Conservation (phyloP, 2,329 filamentous ascomycete genomes). For the Exophiala phaeomuriformis region DNA sequence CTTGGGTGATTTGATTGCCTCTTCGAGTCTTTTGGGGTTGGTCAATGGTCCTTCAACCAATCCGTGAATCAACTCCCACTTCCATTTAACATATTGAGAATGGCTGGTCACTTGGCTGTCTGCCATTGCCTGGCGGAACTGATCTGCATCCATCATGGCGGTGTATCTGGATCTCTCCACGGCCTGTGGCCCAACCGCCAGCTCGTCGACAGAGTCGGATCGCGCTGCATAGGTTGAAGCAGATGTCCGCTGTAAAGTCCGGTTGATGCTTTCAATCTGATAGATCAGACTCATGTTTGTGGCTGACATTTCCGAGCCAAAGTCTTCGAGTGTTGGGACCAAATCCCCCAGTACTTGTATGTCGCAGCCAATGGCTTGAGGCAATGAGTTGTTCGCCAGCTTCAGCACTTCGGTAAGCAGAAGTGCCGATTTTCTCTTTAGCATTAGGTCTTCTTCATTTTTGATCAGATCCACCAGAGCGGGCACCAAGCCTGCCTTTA, state of each 20-base stretch:
- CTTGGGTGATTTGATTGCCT: conserved; percentile 89
- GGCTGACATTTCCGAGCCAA: conserved; percentile 64
- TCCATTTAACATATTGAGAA: conserved; percentile 91
- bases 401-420: conserved; percentile 87
- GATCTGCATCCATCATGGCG: conserved; percentile 56
- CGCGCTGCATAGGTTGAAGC: conserved; percentile 33
- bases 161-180: conserved; percentile 51
- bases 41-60: conserved; percentile 89
- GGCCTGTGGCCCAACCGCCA: conserved; percentile 30
- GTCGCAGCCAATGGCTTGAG: conserved; percentile 70
- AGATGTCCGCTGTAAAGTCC: conserved; percentile 69
- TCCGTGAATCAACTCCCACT: conserved; percentile 86
- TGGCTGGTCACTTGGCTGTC: conserved; percentile 80
- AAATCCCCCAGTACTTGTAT: conserved; percentile 84
- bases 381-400: conserved; percentile 76
- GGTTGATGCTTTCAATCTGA: conserved; percentile 94
- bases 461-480: conserved; percentile 45
- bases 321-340: conserved; percentile 67
- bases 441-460: conserved; percentile 41
- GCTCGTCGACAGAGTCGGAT: conserved; percentile 34
- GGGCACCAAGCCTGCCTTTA: conserved; percentile 64
- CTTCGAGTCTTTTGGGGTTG: conserved; percentile 84
- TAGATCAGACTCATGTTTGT: conserved; percentile 86
- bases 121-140: conserved; percentile 54
- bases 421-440: conserved; percentile 83